Evolutionary conservation across 1,284 basidiomycete genomes (phyloP).

Genomic region (Melanopsichium pennsylvanicum): DNA sequence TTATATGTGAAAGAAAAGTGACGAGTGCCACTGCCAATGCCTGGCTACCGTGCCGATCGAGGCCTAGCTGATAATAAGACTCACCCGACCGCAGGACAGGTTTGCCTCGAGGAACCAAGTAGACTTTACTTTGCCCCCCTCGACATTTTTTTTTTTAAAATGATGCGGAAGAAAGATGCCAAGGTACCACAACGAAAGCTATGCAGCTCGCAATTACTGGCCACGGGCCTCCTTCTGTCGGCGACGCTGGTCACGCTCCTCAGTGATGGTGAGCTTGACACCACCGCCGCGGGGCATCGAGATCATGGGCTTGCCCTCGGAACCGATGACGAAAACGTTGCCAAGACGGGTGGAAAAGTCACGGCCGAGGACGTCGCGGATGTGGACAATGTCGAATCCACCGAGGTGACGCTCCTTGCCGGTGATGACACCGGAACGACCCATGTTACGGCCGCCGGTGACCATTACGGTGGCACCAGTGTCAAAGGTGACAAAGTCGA

Average conservation of each 20-base stretch:
- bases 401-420: constrained; percentile 97
- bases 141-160: constrained; percentile 13
- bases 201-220: constrained; percentile 28
- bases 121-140: not conserved
- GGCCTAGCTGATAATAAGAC: not conserved
- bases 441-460: constrained; percentile 99
- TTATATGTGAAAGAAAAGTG: constrained; percentile 8
- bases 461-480: constrained; percentile 97
- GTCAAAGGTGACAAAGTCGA: constrained; percentile 93
- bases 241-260: constrained; percentile 67
- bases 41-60: not conserved
- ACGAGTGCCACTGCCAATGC: constrained; percentile 15
- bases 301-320: constrained; percentile 94
- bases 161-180: constrained; percentile 4
- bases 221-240: constrained; percentile 59
- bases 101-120: constrained; percentile 13
- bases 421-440: constrained; percentile 92
- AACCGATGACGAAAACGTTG: constrained; percentile 98
- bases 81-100: not conserved
- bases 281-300: constrained; percentile 98
- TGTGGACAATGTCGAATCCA: constrained; percentile 87
- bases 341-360: constrained; percentile 77
- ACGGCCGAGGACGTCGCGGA: constrained; percentile 92
- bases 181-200: not conserved
- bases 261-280: constrained; percentile 77